A percentile compares a stretch with the other conserved stretches of the same genome.
Conservation (phyloP, 1,284 basidiomycete genomes). For the Moesziomyces globuligerus region DNA sequence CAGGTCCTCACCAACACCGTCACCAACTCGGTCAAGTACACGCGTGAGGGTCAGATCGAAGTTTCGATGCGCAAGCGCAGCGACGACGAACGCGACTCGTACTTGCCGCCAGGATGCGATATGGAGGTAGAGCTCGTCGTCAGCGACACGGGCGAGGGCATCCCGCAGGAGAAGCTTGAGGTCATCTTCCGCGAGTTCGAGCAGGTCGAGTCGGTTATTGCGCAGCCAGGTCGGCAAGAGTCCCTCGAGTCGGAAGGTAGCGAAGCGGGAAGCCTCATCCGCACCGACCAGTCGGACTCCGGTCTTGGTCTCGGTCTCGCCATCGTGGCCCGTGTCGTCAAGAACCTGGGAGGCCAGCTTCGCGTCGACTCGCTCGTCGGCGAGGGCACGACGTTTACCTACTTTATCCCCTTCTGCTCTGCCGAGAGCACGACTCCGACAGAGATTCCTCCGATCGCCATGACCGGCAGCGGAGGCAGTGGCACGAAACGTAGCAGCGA, state of each 20-base stretch:
- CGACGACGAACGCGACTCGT: conserved; percentile 33
- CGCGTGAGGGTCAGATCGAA: conserved; percentile 74
- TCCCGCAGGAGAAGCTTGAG: conserved; percentile 77
- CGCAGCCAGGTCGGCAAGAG: conserved; percentile 33
- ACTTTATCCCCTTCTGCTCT: conserved; percentile 74
- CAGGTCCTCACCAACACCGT: conserved; percentile 85
- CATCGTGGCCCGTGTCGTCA: conserved; percentile 83
- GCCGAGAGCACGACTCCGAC: conserved; percentile 33
- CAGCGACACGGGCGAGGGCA: conserved; percentile 82
- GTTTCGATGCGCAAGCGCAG: conserved; percentile 72
- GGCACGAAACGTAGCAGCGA: conserved; percentile 29
- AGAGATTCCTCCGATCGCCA: conserved; percentile 17
- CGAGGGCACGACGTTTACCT: conserved; percentile 79
- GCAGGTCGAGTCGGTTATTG: conserved; percentile 75
- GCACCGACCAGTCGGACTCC: conserved; percentile 40
- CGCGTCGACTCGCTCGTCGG: conserved; percentile 79
- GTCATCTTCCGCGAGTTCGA: conserved; percentile 87
- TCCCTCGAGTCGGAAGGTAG: conserved; percentile 12
- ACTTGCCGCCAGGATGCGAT: conserved; percentile 48
- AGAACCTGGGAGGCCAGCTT: conserved; percentile 81
- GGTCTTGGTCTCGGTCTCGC: conserved; percentile 77
- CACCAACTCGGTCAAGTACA: conserved; percentile 82
- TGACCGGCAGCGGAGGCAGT: conserved; percentile 14
- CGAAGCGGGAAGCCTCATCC: conserved; percentile 20
- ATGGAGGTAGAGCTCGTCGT: conserved; percentile 79